phyloP scores from a whole-genome alignment of 805 yeast species.

The Nakazawaea holstii region DNA sequence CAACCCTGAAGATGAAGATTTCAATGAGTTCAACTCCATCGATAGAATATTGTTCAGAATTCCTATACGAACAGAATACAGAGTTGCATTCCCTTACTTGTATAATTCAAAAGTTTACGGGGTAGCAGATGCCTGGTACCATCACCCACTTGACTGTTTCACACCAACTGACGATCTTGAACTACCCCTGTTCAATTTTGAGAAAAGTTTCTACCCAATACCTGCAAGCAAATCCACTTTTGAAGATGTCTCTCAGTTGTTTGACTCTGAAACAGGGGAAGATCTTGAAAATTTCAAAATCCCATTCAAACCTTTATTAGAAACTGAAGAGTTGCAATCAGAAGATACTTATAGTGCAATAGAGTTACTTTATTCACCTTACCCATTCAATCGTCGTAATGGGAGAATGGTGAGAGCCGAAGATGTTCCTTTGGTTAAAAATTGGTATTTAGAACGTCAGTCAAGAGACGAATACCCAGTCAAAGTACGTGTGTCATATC shows the following conservation, averaged over 20 bases:
- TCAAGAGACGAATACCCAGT: slow-evolving; percentile 52
- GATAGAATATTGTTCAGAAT: slow-evolving; percentile 80
- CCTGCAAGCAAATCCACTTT: slow-evolving; percentile 18
- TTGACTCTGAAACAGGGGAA: slow-evolving; percentile 25
- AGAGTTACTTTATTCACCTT: slow-evolving; percentile 73
- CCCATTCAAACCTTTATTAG: slow-evolving; percentile 51
- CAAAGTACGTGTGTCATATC: slow-evolving; percentile 84
- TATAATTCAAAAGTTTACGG: slow-evolving; percentile 73
- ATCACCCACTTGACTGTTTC: slow-evolving; percentile 53
- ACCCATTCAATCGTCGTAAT: slow-evolving; percentile 73
- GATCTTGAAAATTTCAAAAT: slow-evolving; percentile 33
- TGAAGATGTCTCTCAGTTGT: slow-evolving; percentile 12
- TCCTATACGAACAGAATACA: slow-evolving; percentile 76
- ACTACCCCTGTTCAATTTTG: slow-evolving; percentile 51
- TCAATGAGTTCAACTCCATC: slow-evolving; percentile 83
- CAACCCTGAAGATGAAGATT: slow-evolving; percentile 62
- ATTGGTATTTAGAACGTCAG: slow-evolving; percentile 75
- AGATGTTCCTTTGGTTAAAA: slow-evolving; percentile 80
- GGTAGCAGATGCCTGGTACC: slow-evolving; percentile 58
- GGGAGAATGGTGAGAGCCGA: slow-evolving; percentile 78
- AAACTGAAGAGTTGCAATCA: slow-evolving; percentile 36
- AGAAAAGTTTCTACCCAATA: slow-evolving; percentile 53
- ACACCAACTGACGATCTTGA: slow-evolving; percentile 43
- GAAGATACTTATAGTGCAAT: slow-evolving; percentile 50
- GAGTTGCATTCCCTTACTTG: slow-evolving; percentile 80